Evolutionary conservation across 768 basidiomycete species (phyloP).

Genomic region (Boletus coccyginus): DNA sequence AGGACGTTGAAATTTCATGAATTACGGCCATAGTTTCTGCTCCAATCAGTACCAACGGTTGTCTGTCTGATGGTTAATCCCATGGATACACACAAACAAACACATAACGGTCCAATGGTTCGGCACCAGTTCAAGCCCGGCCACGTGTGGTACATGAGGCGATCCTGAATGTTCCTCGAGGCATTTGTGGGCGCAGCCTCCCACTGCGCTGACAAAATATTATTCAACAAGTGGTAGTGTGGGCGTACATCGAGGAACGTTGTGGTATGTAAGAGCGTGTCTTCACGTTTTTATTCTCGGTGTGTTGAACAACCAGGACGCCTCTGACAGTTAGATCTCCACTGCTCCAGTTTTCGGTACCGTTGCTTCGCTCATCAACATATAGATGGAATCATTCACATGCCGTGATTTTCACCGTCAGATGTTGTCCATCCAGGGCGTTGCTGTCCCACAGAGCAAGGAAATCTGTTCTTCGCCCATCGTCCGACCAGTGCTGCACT

Average conservation of each 20-base stretch:
- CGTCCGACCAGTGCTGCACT: neutral
- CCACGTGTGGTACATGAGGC: conserved; percentile 23
- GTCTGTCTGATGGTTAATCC: neutral
- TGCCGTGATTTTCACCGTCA: neutral
- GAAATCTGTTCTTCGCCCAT: neutral
- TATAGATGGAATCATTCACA: neutral
- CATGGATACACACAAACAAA: neutral
- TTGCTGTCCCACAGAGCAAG: neutral
- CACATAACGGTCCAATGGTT: neutral
- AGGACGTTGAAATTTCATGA: neutral
- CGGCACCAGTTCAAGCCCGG: neutral
- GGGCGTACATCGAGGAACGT: neutral
- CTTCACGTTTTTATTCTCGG: neutral
- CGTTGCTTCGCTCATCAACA: neutral
- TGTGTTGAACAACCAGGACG: neutral
- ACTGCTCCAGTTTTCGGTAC: neutral
- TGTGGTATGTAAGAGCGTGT: neutral
- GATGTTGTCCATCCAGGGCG: conserved; percentile 12
- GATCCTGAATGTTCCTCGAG: conserved; percentile 13
- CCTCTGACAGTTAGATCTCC: neutral
- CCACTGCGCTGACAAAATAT: neutral
- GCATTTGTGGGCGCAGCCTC: conserved; percentile 6
- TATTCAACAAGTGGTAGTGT: conserved; percentile 1
- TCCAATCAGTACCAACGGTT: conserved; percentile 3
- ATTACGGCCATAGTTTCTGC: neutral